Evolutionary conservation across 768 basidiomycete genomes (phyloP).

Genomic region (Sutorius australiensis): DNA sequence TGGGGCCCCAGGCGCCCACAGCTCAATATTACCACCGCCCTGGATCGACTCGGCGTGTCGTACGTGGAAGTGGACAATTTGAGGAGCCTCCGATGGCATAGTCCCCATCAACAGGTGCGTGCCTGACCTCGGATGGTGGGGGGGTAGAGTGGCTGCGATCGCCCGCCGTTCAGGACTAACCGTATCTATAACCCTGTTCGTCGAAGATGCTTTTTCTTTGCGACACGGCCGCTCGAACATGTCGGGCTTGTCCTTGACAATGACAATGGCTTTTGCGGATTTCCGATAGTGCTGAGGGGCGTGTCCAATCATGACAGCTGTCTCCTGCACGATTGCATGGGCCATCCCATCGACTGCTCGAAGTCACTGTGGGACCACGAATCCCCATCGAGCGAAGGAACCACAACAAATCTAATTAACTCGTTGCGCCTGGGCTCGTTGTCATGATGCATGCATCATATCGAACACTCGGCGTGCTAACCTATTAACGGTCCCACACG

Average conservation of each 20-base stretch:
- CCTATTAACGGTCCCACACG: neutral
- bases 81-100: neutral
- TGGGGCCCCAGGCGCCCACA: neutral
- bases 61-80: neutral
- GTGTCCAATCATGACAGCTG: neutral
- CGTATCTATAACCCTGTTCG: neutral
- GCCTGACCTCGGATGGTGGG: neutral
- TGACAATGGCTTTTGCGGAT: neutral
- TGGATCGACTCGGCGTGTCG: neutral
- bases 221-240: neutral
- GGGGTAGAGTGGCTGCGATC: neutral
- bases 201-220: neutral
- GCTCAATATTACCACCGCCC: neutral
- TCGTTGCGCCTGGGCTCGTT: neutral
- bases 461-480: neutral
- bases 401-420: neutral
- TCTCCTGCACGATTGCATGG: neutral
- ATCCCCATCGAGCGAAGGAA: neutral
- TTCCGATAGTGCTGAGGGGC: neutral
- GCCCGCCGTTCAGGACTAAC: neutral
- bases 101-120: neutral
- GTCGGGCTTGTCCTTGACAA: neutral
- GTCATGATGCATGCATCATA: neutral
- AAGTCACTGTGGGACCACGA: neutral
- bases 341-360: neutral